Conservation (phyloP, 805 yeast genomes). For the Danielozyma ontarioensis region DNA sequence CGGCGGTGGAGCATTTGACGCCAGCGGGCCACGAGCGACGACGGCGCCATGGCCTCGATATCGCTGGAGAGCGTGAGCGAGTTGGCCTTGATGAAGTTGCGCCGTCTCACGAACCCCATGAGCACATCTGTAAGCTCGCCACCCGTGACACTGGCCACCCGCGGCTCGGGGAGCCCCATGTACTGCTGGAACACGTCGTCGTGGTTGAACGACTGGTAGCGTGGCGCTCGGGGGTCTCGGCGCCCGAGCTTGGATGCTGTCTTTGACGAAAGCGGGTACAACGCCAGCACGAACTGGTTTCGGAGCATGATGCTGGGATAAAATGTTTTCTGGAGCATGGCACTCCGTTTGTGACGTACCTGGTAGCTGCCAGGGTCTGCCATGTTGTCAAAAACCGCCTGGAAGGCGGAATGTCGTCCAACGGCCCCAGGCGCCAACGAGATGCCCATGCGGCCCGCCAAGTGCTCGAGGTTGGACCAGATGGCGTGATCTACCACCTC, state of each 20-base stretch:
- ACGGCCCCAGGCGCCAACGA: too few relatives aligned
- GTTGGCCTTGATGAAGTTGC: conserved; percentile 24
- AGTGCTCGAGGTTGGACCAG: too few relatives aligned
- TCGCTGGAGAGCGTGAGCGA: conserved; percentile 8
- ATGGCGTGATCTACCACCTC: too few relatives aligned
- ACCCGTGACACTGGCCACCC: conserved; percentile 18
- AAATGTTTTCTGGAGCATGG: conserved; percentile 1
- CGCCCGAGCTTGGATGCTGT: not conserved
- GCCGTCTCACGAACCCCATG: conserved; percentile 13
- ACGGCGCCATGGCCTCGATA: not conserved
- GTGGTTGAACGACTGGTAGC: conserved; percentile 20
- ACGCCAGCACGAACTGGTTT: not conserved
- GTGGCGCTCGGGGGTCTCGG: conserved; percentile 1
- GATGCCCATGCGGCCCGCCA: too few relatives aligned
- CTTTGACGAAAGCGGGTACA: conserved; percentile 1
- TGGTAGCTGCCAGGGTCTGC: not conserved
- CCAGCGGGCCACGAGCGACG: conserved; percentile 8
- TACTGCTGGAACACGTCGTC: conserved; percentile 19
- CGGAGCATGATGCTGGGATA: not conserved
- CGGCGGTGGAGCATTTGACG: conserved; percentile 15
- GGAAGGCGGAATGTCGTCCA: too few relatives aligned
- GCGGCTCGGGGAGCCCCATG: conserved; percentile 21
- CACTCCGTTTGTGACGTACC: conserved; percentile 1
- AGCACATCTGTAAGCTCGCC: conserved; percentile 25
- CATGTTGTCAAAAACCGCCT: too few relatives aligned